Percentiles rank a stretch among this genome's conserved stretches.
Conservation (phyloP, 345 rosid species). For the Dipteronia dyeriana region DNA sequence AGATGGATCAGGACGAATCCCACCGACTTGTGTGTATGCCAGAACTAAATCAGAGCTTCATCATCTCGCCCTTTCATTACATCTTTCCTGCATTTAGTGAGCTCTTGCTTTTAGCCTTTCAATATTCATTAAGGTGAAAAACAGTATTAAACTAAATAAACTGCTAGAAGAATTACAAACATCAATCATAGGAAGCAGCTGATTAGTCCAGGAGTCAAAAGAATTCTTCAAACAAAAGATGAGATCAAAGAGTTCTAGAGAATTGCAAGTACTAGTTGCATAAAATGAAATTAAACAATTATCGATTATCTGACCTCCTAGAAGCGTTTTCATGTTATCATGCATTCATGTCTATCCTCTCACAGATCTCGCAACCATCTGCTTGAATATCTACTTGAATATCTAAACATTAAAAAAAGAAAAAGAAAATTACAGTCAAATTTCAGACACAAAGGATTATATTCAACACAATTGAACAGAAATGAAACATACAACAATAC, state of each 20-base stretch:
- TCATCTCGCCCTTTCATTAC: neutral
- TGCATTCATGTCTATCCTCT: neutral
- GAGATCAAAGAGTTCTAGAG: neutral
- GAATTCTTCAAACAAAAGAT: neutral
- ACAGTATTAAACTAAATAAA: neutral
- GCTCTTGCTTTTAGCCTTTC: neutral
- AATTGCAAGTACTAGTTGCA: too few species aligned
- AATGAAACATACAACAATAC: neutral
- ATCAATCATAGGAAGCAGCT: neutral
- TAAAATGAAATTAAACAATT: too few species aligned
- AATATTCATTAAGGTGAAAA: neutral
- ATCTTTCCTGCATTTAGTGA: neutral
- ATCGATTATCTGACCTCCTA: too few species aligned
- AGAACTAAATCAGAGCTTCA: neutral
- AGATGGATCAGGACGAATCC: neutral
- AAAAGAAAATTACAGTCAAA: too few species aligned
- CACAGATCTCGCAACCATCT: neutral
- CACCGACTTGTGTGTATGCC: neutral
- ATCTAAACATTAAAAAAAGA: too few species aligned
- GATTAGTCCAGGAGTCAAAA: neutral
- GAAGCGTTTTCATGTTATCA: neutral
- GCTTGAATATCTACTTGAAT: too few species aligned
- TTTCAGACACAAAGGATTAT: neutral
- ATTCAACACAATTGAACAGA: too few species aligned
- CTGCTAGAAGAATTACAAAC: neutral